These are phyloP conservation scores for Pezicula radicicola DNA, from an alignment of 2,329 filamentous ascomycete genomes.

Conservation along the genomic window DNA sequence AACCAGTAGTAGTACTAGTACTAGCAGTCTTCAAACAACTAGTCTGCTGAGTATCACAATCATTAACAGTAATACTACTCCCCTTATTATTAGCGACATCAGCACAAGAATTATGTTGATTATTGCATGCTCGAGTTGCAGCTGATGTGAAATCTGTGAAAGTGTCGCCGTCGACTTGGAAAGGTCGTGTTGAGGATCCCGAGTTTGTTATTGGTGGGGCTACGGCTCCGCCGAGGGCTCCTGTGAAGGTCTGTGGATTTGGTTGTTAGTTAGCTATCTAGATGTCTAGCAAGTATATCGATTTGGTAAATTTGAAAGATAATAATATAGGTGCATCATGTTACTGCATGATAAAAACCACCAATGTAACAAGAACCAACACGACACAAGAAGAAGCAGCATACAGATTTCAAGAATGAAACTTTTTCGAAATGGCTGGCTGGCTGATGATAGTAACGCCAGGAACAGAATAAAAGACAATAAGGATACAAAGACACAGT, in stretches of 20 bases:
- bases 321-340: too few species aligned
- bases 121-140: slow-evolving; percentile 10
- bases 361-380: too few species aligned
- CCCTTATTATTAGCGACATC: slow-evolving; percentile 10
- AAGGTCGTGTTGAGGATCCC: slow-evolving; percentile 8
- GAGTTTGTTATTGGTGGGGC: slow-evolving; percentile 12
- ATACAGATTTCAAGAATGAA: too few species aligned
- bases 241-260: slow-evolving; percentile 12
- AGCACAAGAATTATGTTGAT: slow-evolving; percentile 17
- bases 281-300: too few species aligned
- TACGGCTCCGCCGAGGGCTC: slow-evolving; percentile 9
- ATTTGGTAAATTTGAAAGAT: too few species aligned
- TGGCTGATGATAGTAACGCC: too few species aligned
- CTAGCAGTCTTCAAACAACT: neutral
- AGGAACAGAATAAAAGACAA: too few species aligned
- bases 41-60: neutral
- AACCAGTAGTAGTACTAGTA: slow-evolving; percentile 4
- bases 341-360: too few species aligned
- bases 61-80: neutral
- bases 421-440: too few species aligned
- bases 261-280: neutral
- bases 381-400: too few species aligned
- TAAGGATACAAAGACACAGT: too few species aligned
- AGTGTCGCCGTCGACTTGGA: slow-evolving; percentile 10
- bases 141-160: slow-evolving; percentile 12